Evolutionary conservation across 2,329 filamentous ascomycete species (phyloP), one percentile per base, ranked within the genome.

Genomic region (Trichoderma oligosporum): DNA sequence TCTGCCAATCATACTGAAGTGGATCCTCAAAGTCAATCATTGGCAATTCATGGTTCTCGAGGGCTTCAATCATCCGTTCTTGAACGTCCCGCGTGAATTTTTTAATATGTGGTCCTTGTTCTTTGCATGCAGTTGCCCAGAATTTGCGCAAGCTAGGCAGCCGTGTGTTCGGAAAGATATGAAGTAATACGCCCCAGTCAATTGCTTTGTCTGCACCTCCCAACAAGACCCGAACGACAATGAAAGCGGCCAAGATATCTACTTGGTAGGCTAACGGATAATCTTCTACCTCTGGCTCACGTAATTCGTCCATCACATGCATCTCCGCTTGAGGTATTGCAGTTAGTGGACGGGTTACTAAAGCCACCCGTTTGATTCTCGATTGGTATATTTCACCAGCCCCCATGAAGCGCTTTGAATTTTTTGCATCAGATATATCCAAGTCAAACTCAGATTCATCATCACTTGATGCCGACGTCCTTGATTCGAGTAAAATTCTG

Each of bases 1-100:
- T 70, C 8, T 75, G 71, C 87, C 89, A 91, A 65, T 92, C 85
- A 59, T 89, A 90, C 1, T 79, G 77, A 36, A 80, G 69, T 0
- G 84, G 76, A 44, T 87, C 73, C 49, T 88, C 78, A 61, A 82
- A 88, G 67, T 90, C 76, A 18, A 92, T 75, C 2, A 76, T 69
- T 1, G 83, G 79, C 1, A 92, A 62, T 60, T 86, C 78, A 7
- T 80, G 79, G 1, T 75, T 76, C 61, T 85, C 81, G 62, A 91
- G 90, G 0, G 87, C 87, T 45, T 77, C 71, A 5, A 90, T 72
- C 63, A 89, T 89, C 7, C 76, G 77, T 14, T 81, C 75, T 63
- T 88, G 84, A 61, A 93, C 89, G 46, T 82, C 80, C 5, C 78
- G 73, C 4, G 82, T 84, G 25, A 70, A 69, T 38, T 79, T 78